Base-by-base conservation (phyloP, 495 filamentous ascomycete genomes). In the Evernia prunastri region DNA sequence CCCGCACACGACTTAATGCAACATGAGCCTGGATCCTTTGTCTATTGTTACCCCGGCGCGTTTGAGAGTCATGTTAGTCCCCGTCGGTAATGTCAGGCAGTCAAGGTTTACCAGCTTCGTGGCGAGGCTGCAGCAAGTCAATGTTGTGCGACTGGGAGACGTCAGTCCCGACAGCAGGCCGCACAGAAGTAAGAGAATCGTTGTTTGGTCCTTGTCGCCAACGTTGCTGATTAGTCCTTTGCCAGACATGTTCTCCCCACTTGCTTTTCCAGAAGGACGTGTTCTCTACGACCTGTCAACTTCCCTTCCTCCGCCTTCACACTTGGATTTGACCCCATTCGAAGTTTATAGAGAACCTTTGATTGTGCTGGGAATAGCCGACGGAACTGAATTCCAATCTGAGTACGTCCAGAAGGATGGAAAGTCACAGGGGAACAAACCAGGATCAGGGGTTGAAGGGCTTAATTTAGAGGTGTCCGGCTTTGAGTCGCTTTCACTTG, bases 231-330 rank as follows among this genome's bases (percentile, higher is more conserved):
- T 71, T 64, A 39, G 8, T 10, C 60, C 56, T 67, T 45, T 47
- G 57, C 42, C 65, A 96, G 92, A 91, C 70, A 92, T 96, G 87
- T 96, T 98, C 73, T 95, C 91, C 51, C 94, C 94, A 33, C 79
- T 96, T 67, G 91, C 91, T 3, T 97, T 96, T 73, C 93, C 93
- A 12, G 84, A 85, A 64, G 94, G 94, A 61, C 84, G 87, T 67
- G 87, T 99, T 67, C 82, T 97, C 66, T 97, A 95, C 81, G 89
- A 96, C 72, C 80, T 97, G 60, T 87, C 89, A 45, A 90, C 88
- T 58, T 87, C 89, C 65, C 79, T 89, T 66, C 86, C 91, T 57
- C 83, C 90, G 42, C 81, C 88, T 42, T 88, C 89, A 43, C 91
- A 92, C 72, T 77, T 91, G 23, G 82, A 88, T 27, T 74, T 93